Conservation (phyloP, 176 grass and related monocot genomes). For the Musa beccarii region DNA sequence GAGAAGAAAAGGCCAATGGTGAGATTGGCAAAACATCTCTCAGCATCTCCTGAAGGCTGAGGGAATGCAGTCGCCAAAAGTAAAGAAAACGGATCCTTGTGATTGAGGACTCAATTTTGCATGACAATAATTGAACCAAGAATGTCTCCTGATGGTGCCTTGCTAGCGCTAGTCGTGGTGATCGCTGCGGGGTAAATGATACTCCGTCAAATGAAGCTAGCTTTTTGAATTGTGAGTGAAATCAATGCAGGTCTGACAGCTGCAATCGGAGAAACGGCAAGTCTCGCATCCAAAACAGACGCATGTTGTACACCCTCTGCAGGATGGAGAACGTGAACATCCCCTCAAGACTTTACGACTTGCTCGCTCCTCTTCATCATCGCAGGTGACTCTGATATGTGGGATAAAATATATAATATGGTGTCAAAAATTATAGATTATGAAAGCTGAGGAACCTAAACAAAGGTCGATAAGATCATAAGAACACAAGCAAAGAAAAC, state of each 20-base stretch:
- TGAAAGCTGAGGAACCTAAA: neutral
- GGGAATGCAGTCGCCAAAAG: neutral
- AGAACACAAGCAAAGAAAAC: too few species aligned
- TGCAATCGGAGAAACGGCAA: slow-evolving; percentile 85
- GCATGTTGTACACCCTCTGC: slow-evolving; percentile 75
- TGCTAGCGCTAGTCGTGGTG: too few species aligned
- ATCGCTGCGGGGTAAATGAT: too few species aligned
- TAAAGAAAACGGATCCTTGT: too few species aligned
- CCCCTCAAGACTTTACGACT: slow-evolving; percentile 84
- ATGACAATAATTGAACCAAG: neutral
- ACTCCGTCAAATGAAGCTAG: neutral
- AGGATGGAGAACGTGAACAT: slow-evolving; percentile 56
- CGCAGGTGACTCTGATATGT: slow-evolving; percentile 45
- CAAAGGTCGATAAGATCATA: neutral
- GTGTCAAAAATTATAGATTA: neutral
- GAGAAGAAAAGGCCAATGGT: neutral
- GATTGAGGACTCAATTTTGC: neutral
- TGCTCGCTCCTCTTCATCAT: slow-evolving; percentile 78
- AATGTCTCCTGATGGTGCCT: neutral
- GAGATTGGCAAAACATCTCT: neutral
- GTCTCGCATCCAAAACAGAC: slow-evolving; percentile 86
- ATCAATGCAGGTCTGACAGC: slow-evolving; percentile 82
- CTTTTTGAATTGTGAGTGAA: slow-evolving; percentile 50
- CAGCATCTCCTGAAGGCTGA: neutral
- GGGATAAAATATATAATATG: neutral